Conservation (phyloP, 345 rosid species). For the Cochlearia excelsa region DNA sequence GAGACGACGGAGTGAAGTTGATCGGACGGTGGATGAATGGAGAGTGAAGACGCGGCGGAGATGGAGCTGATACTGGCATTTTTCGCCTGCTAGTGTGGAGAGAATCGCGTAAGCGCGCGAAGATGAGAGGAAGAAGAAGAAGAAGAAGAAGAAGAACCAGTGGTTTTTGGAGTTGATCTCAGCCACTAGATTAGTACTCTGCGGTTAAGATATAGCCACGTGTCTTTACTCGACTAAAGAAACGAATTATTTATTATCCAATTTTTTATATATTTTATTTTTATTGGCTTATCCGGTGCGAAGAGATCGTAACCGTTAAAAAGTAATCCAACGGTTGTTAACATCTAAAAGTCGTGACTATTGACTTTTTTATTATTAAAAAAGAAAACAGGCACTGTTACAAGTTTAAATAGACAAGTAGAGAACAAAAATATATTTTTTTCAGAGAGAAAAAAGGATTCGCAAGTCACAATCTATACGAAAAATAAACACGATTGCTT, state of each 20-base stretch:
- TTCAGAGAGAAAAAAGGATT: slow-evolving; percentile 27
- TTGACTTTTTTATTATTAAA: background rate
- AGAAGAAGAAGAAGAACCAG: slow-evolving; percentile 23
- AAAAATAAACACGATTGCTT: slow-evolving; percentile 6
- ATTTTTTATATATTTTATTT: background rate
- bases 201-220: slow-evolving; percentile 23
- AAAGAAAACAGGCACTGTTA: slow-evolving; percentile 5
- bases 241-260: background rate
- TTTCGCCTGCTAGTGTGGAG: slow-evolving; percentile 1
- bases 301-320: slow-evolving; percentile 4
- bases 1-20: slow-evolving; percentile 36
- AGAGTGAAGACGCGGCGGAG: slow-evolving; percentile 54
- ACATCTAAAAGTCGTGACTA: background rate
- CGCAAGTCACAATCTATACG: slow-evolving; percentile 34
- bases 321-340: background rate
- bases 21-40: slow-evolving; percentile 54
- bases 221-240: background rate
- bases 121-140: slow-evolving; percentile 11
- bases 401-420: slow-evolving; percentile 22
- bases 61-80: slow-evolving; percentile 48
- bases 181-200: slow-evolving; percentile 26
- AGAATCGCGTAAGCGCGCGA: slow-evolving; percentile 31
- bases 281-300: background rate
- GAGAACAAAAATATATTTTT: slow-evolving; percentile 24
- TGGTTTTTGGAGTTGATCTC: slow-evolving; percentile 34